Evolutionary conservation across 805 yeast genomes (phyloP).

Genomic region (Debaryomyces castellii): DNA sequence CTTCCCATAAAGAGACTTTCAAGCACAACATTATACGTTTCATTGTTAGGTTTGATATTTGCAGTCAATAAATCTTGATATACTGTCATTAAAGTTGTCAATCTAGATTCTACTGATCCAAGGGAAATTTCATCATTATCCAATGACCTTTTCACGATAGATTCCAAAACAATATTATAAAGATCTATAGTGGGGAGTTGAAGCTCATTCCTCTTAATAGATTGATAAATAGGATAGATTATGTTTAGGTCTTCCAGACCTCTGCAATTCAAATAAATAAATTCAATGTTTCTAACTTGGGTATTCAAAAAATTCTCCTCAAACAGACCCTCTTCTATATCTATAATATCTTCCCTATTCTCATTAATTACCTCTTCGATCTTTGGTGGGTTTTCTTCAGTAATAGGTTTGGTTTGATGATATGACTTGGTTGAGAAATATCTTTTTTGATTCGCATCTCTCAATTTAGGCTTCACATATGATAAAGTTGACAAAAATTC

Average conservation of each 20-base stretch:
- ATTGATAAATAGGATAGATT: constrained; percentile 41
- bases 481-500: constrained; percentile 21
- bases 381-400: not conserved
- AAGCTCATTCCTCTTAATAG: constrained; percentile 36
- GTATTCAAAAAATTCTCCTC: constrained; percentile 17
- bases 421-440: constrained; percentile 7
- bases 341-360: not conserved
- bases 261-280: constrained; percentile 13
- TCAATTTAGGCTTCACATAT: constrained; percentile 9
- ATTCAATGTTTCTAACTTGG: constrained; percentile 19
- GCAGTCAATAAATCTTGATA: constrained; percentile 60
- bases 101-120: constrained; percentile 52
- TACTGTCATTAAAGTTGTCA: constrained; percentile 62
- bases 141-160: constrained; percentile 51
- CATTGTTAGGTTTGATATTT: constrained; percentile 49
- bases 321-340: constrained; percentile 11
- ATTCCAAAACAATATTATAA: constrained; percentile 54
- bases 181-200: constrained; percentile 48
- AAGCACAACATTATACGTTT: constrained; percentile 53
- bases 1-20: constrained; percentile 51
- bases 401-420: not conserved
- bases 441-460: not conserved
- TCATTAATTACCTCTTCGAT: not conserved
- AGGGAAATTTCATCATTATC: constrained; percentile 32
- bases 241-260: constrained; percentile 26